phyloP scores from a whole-genome alignment of 31 red algal genomes.

The Porphyra umbilicalis region DNA sequence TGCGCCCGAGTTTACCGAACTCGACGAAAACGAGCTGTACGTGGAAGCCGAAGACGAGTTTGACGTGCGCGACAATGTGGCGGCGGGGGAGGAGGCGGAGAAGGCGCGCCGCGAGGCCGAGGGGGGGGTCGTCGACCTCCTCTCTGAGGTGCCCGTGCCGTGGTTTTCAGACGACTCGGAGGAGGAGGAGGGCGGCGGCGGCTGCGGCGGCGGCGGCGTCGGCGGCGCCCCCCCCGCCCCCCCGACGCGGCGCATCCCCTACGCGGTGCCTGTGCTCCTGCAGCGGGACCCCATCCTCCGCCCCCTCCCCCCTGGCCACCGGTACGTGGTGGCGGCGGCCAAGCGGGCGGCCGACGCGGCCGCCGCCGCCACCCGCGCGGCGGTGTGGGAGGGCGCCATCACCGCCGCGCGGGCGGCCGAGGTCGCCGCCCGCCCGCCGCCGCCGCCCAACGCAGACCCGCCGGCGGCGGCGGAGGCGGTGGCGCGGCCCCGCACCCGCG shows the following conservation, averaged over 20 bases:
- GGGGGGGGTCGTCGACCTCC: slow-evolving; percentile 44
- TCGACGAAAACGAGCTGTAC: slow-evolving; percentile 97
- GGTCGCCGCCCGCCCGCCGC: not conserved
- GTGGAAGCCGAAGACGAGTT: slow-evolving; percentile 96
- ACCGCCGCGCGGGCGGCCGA: not conserved
- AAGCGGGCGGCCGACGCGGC: not conserved
- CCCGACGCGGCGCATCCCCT: not conserved
- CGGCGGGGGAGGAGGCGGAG: slow-evolving; percentile 31
- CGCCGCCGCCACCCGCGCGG: not conserved
- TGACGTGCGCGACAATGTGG: slow-evolving; percentile 60
- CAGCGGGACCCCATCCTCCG: not conserved
- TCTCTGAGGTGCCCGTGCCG: slow-evolving; percentile 8
- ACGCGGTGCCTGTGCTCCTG: not conserved
- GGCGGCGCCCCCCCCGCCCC: not conserved
- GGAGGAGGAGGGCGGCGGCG: slow-evolving; percentile 10
- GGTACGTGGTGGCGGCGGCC: not conserved
- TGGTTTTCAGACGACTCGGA: slow-evolving; percentile 76
- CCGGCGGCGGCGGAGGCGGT: not conserved
- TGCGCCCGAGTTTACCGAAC: slow-evolving; percentile 86
- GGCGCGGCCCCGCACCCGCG: too few species aligned
- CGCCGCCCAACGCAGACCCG: not conserved
- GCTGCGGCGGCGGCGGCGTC: not conserved
- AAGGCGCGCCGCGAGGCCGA: slow-evolving; percentile 29
- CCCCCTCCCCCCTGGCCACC: not conserved
- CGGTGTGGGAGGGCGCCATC: not conserved